These are phyloP conservation scores for Calocybe indica DNA, from an alignment of 768 basidiomycete genomes.

Conservation along the genomic window DNA sequence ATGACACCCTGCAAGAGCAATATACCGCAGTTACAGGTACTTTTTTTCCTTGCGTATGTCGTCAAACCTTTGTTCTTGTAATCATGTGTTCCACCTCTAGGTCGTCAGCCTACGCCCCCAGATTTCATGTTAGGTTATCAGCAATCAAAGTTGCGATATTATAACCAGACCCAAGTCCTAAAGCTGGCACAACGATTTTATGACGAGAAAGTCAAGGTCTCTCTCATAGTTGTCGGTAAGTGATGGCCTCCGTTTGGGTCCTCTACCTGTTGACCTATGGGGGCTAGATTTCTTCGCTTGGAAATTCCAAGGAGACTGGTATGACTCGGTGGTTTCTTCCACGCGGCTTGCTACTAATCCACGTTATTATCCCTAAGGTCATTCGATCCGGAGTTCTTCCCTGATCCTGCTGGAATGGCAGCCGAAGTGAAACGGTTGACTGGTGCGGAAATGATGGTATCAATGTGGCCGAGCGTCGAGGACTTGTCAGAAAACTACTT, in stretches of 20 bases:
- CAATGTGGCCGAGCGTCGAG: constrained; percentile 32
- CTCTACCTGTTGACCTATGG: neutral
- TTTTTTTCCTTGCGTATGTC: no score
- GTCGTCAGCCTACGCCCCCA: constrained; percentile 31
- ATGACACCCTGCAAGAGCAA: constrained; percentile 27
- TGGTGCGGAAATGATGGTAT: constrained; percentile 33
- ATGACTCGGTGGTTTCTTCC: neutral
- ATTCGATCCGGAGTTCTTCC: constrained; percentile 27
- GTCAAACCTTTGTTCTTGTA: no score
- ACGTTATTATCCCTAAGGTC: constrained; percentile 15
- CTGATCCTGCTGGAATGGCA: constrained; percentile 27
- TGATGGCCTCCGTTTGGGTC: neutral
- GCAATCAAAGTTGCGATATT: constrained; percentile 31
- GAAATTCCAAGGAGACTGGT: constrained; percentile 33
- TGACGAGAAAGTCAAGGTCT: constrained; percentile 28
- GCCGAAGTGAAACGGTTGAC: constrained; percentile 26
- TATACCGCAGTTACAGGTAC: constrained; percentile 26
- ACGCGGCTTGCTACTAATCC: neutral
- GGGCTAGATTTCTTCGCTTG: constrained; percentile 28
- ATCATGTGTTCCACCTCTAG: no score
- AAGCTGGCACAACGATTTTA: constrained; percentile 28
- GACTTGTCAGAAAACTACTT: constrained; percentile 29
- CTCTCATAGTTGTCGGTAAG: constrained; percentile 28
- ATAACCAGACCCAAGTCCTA: constrained; percentile 26
- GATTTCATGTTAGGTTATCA: constrained; percentile 30